A percentile compares a stretch with the other conserved stretches of the same genome.
These are phyloP conservation scores for Tolypocladium ophioglossoides DNA, from an alignment of 2,329 filamentous ascomycete genomes.

Conservation along the genomic window DNA sequence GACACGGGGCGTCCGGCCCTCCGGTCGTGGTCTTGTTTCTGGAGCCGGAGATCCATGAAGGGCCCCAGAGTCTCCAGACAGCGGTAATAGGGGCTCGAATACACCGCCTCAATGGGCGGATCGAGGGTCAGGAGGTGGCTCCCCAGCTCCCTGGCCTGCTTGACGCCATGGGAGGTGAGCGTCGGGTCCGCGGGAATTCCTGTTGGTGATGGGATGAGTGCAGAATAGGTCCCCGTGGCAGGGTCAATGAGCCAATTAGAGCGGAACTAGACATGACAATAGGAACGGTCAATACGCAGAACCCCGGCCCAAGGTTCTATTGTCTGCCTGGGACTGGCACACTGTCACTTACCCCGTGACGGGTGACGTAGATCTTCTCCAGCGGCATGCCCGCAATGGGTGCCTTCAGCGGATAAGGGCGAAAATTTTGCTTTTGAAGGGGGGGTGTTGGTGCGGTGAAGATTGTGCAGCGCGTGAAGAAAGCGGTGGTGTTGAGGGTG, in stretches of 20 bases:
- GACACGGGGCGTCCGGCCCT: neutral
- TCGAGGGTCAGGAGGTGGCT: slow-evolving; percentile 49
- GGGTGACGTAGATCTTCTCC: slow-evolving; percentile 62
- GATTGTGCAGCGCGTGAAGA: neutral
- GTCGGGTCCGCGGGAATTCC: slow-evolving; percentile 81
- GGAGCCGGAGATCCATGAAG: slow-evolving; percentile 38
- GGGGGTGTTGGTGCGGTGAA: neutral
- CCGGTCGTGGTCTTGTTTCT: neutral
- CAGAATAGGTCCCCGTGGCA: slow-evolving; percentile 65
- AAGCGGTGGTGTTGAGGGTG: neutral
- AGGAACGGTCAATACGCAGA: slow-evolving; percentile 3
- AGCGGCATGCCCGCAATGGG: slow-evolving; percentile 41
- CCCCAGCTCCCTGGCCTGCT: slow-evolving; percentile 71
- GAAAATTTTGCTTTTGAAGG: no score
- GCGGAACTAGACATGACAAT: slow-evolving; percentile 55
- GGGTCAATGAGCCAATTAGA: slow-evolving; percentile 82
- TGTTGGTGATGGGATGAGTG: slow-evolving; percentile 68
- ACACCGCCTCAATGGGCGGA: slow-evolving; percentile 65
- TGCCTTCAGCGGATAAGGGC: neutral
- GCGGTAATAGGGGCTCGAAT: slow-evolving; percentile 78
- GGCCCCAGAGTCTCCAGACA: slow-evolving; percentile 78
- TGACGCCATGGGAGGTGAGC: slow-evolving; percentile 75
- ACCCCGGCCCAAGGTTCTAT: neutral
- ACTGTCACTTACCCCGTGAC: slow-evolving; percentile 56
- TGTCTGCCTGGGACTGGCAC: neutral